phyloP scores from a whole-genome alignment of 2,329 filamentous ascomycete genomes.

The Endoconidiophora polonica region DNA sequence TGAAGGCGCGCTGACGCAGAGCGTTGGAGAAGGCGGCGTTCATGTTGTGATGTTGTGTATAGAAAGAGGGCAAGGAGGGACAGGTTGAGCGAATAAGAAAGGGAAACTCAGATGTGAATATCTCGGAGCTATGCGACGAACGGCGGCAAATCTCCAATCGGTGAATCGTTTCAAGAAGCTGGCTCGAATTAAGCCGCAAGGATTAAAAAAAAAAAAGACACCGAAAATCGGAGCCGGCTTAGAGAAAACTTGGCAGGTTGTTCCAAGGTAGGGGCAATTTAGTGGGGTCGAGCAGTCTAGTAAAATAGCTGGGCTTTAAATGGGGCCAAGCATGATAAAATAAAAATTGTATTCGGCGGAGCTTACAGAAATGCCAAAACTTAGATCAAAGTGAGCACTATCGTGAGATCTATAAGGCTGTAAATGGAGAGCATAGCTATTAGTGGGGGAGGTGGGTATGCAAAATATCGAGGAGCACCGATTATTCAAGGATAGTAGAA shows the following conservation, averaged over 20 bases:
- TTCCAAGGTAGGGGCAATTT: background rate
- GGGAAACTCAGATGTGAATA: background rate
- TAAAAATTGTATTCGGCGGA: no score
- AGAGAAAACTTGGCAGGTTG: no score
- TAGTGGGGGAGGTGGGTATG: no score
- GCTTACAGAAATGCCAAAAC: no score
- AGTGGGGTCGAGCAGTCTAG: no score
- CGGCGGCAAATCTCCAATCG: background rate
- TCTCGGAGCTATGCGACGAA: background rate
- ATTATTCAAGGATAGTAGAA: no score
- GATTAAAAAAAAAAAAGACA: slow-evolving; percentile 4
- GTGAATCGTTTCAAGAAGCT: background rate
- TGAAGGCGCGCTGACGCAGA: slow-evolving; percentile 12
- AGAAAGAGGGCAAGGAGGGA: slow-evolving; percentile 1
- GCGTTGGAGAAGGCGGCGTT: slow-evolving; percentile 11
- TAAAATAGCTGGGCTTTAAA: no score
- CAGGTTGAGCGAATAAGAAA: background rate
- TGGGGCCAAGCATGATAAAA: no score
- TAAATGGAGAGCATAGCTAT: no score
- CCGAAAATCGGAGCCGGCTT: slow-evolving; percentile 12
- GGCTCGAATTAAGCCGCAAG: background rate
- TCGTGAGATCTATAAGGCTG: no score
- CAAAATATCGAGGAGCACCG: no score
- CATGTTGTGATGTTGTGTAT: slow-evolving; percentile 8
- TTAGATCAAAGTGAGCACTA: no score